Base-by-base conservation (phyloP, 2,329 filamentous ascomycete species). In the Verticillium alfalfae region DNA sequence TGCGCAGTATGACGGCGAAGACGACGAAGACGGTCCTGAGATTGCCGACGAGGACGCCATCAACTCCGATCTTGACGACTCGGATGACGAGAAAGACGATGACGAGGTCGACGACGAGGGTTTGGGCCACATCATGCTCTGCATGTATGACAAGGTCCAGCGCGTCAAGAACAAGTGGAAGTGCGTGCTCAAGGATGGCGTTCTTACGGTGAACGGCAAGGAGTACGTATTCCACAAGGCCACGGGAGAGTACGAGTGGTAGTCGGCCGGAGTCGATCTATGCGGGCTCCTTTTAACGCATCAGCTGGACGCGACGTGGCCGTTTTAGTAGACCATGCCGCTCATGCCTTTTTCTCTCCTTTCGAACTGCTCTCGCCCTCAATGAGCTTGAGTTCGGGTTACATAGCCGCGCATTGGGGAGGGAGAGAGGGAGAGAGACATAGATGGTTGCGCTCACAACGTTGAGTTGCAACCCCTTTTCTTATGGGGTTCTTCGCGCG, bases 91-190 rank as follows among this genome's bases (percentile, higher is more conserved):
- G 12, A 78, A 87, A 18, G 88, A 91, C 36, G 92, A 95, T 31
- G 91, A 94, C 31, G 92, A 95, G 38, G 93, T 95, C 58, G 91
- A 93, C 15, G 92, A 96, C 63, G 93, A 96, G 54, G 86, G 88
- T 39, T 85, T 90, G 66, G 88, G 89, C 1, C 91, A 96, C 68
- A 93, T 96, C 72, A 98, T 99, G 91, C 88, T 99, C 49, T 99
- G 95, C 81, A 97, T 96, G 73, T 99, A 99, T 74, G 95, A 99
- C 81, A 99, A 99, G 81, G 95, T 99, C 10, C 94, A 98, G 78
- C 86, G 95, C 57, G 95, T 98, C 70, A 99, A 99, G 88, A 99
- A 98, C 80, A 99, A 95, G 86, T 95, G 91, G 91, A 99, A 99
- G 90, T 99, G 95, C 78, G 93, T 92, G 1, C 87, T 99, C 66